Evolutionary conservation across 768 basidiomycete genomes (phyloP).

Genomic region (Hericium erinaceus): DNA sequence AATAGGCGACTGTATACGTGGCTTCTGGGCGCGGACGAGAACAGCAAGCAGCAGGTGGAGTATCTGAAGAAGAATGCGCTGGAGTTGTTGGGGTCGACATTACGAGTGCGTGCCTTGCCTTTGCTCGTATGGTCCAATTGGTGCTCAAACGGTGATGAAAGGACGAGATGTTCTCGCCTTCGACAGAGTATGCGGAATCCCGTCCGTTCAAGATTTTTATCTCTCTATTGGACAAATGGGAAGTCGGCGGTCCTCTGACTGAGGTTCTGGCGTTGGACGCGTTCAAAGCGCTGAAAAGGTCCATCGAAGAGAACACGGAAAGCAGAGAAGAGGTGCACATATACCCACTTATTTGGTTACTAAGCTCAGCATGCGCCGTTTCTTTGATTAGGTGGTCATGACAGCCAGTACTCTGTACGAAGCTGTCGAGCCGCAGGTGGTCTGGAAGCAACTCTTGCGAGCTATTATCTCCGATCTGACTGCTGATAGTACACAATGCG

Average conservation of each 20-base stretch:
- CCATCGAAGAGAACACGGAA: slow-evolving; percentile 44
- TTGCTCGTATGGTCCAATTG: not conserved
- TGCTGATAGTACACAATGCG: slow-evolving; percentile 31
- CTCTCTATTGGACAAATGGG: slow-evolving; percentile 93
- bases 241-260: slow-evolving; percentile 78
- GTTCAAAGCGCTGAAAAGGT: slow-evolving; percentile 58
- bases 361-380: not conserved
- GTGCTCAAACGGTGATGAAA: slow-evolving; percentile 18
- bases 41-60: slow-evolving; percentile 59
- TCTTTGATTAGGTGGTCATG: slow-evolving; percentile 49
- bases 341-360: not conserved
- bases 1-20: slow-evolving; percentile 90
- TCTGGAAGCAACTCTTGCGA: slow-evolving; percentile 73
- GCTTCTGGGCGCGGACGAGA: slow-evolving; percentile 81
- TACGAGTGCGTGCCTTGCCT: slow-evolving; percentile 43
- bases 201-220: slow-evolving; percentile 95
- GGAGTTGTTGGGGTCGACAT: slow-evolving; percentile 57
- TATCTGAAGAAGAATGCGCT: slow-evolving; percentile 66
- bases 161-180: slow-evolving; percentile 71
- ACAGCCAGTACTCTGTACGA: slow-evolving; percentile 88
- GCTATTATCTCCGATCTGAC: slow-evolving; percentile 47
- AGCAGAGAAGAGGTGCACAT: slow-evolving; percentile 50
- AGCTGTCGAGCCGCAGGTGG: slow-evolving; percentile 78
- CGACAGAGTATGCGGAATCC: slow-evolving; percentile 65
- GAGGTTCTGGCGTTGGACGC: slow-evolving; percentile 73